phyloP scores from a whole-genome alignment of 73 alveolate genomes.

The Stentor coeruleus region DNA sequence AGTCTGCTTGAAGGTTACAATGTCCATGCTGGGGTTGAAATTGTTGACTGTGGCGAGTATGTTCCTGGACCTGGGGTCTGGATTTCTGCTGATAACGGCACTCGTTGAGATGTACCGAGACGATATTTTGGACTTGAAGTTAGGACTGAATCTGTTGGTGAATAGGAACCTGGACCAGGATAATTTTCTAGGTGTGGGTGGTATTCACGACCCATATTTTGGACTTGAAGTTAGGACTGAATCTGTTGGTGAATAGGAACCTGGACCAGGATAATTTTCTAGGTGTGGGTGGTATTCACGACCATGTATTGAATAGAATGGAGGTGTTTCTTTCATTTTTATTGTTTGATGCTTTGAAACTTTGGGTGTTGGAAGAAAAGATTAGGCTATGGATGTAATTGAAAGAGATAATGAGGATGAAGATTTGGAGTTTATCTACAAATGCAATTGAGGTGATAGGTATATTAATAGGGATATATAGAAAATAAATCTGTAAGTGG shows the following conservation, averaged over 20 bases:
- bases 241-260: background rate
- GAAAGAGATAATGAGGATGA: too few relatives aligned
- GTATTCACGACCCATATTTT: background rate
- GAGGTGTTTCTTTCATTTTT: background rate
- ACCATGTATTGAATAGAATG: background rate
- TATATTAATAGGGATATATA: too few relatives aligned
- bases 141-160: background rate
- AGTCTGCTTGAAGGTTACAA: background rate
- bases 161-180: background rate
- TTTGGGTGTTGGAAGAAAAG: too few relatives aligned
- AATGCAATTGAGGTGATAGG: too few relatives aligned
- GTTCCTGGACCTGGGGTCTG: slow-evolving; percentile 12
- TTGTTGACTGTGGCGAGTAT: background rate
- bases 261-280: background rate
- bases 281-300: background rate
- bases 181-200: background rate
- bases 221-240: background rate
- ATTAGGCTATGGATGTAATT: too few relatives aligned
- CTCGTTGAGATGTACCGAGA: background rate
- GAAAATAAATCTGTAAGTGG: too few relatives aligned
- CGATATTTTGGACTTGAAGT: background rate
- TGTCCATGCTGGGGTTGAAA: background rate
- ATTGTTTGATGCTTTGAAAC: too few relatives aligned
- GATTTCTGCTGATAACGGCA: background rate
- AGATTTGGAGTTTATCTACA: too few relatives aligned